Evolutionary conservation across 202 grass and related monocot species (phyloP).

Genomic region (Setaria italica): DNA sequence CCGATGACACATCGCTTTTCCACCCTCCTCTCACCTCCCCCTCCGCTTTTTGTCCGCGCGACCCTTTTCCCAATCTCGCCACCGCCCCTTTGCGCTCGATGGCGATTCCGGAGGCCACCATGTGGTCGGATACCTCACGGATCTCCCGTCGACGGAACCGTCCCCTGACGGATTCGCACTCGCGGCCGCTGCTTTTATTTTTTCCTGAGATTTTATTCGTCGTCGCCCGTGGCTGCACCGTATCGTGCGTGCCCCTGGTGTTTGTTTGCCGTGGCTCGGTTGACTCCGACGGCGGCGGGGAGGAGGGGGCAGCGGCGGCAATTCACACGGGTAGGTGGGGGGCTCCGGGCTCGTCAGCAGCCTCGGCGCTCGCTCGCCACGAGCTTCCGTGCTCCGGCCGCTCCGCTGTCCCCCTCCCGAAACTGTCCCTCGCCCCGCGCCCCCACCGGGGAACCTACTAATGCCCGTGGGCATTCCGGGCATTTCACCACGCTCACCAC

Average conservation of each 20-base stretch:
- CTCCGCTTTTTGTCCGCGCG: constrained; percentile 36
- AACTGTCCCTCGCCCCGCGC: not conserved
- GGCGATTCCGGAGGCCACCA: not conserved
- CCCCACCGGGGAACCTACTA: not conserved
- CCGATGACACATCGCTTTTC: constrained; percentile 56
- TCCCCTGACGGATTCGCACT: not conserved
- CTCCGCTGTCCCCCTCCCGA: constrained; percentile 6
- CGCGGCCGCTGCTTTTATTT: not conserved
- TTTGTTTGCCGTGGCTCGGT: constrained; percentile 6
- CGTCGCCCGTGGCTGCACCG: not conserved
- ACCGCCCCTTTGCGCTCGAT: too few relatives aligned
- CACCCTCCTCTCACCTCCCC: not conserved
- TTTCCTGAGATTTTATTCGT: constrained; percentile 16
- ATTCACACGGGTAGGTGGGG: constrained; percentile 31
- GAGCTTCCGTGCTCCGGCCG: not conserved
- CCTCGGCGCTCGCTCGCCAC: constrained; percentile 3
- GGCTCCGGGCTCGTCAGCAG: too few relatives aligned
- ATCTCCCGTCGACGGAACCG: constrained; percentile 30
- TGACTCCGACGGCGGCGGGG: constrained; percentile 17
- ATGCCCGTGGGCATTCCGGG: not conserved
- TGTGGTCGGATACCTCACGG: constrained; percentile 22
- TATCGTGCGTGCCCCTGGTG: not conserved
- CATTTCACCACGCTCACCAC: constrained; percentile 9
- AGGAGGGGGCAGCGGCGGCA: constrained; percentile 9
- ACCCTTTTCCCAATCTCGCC: constrained; percentile 26